Conservation (phyloP, 805 yeast genomes). For the Candida loeiensis region DNA sequence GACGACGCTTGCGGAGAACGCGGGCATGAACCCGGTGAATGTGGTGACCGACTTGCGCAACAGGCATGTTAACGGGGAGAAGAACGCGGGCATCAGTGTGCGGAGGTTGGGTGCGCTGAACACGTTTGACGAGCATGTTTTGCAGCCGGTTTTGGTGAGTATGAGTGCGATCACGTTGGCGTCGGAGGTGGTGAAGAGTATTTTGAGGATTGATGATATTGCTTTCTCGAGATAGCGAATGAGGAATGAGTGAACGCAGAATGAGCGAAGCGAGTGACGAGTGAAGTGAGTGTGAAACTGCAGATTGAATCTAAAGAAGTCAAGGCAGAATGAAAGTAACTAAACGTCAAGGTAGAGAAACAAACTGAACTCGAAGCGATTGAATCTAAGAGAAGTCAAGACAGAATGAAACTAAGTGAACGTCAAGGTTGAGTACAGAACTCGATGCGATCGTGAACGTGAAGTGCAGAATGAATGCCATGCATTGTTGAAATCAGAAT, state of each 20-base stretch:
- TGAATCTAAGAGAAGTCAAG: no score
- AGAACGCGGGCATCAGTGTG: conserved; percentile 92
- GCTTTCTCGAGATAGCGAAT: conserved; percentile 66
- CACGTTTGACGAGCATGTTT: conserved; percentile 87
- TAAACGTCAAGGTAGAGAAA: no score
- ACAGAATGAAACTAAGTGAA: no score
- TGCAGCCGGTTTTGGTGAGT: conserved; percentile 93
- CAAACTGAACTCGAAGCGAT: no score
- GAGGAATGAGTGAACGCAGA: no score
- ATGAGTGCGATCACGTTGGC: conserved; percentile 93
- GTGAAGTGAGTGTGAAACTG: neutral
- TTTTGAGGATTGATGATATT: conserved; percentile 94
- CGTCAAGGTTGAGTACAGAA: no score
- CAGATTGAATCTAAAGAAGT: no score
- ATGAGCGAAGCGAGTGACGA: neutral
- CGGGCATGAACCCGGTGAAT: conserved; percentile 87
- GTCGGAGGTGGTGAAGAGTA: conserved; percentile 93
- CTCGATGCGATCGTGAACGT: no score
- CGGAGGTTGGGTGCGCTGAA: conserved; percentile 91
- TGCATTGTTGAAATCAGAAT: no score
- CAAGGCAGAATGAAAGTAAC: no score
- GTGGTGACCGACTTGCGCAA: conserved; percentile 90
- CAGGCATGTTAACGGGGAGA: conserved; percentile 87
- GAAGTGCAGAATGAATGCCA: no score
- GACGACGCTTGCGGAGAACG: conserved; percentile 91